phyloP scores from a whole-genome alignment of 805 yeast species.

The Hagleromyces aurorensis region DNA sequence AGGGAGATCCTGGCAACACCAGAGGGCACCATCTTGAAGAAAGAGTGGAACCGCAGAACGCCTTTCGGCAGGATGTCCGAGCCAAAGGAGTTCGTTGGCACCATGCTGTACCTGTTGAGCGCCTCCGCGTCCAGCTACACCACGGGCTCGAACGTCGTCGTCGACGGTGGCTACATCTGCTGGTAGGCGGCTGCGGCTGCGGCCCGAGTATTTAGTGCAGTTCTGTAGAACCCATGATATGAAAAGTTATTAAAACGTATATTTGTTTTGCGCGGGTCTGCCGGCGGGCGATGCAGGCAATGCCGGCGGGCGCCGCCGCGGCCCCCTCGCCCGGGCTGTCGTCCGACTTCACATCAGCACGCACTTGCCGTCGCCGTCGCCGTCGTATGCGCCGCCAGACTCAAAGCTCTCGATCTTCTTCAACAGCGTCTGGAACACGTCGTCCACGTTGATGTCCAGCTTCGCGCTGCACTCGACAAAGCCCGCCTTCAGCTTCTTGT shows the following conservation, averaged over 20 bases:
- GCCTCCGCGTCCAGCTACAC: slow-evolving; percentile 68
- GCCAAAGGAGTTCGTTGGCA: slow-evolving; percentile 75
- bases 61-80: slow-evolving; percentile 83
- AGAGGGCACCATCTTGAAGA: slow-evolving; percentile 43
- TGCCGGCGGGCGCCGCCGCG: no score
- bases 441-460: slow-evolving; percentile 19
- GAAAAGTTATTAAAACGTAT: no score
- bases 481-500: slow-evolving; percentile 13
- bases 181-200: no score
- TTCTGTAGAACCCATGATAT: no score
- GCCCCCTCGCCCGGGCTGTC: no score
- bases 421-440: slow-evolving; percentile 15
- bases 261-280: no score
- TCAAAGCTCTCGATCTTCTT: slow-evolving; percentile 15
- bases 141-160: slow-evolving; percentile 75
- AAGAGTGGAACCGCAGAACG: slow-evolving; percentile 61
- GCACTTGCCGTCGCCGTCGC: slow-evolving; percentile 12
- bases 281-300: no score
- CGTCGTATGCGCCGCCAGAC: slow-evolving; percentile 7
- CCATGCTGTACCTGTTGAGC: slow-evolving; percentile 64
- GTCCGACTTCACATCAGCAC: slow-evolving; percentile 12
- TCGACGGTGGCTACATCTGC: slow-evolving; percentile 82
- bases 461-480: slow-evolving; percentile 27
- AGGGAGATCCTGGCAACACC: slow-evolving; percentile 51
- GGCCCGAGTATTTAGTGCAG: no score